A percentile compares a stretch with the other conserved stretches of the same genome.
Evolutionary conservation across 2,329 filamentous ascomycete genomes (phyloP).

Genomic region (Botryosphaeria dothidea): DNA sequence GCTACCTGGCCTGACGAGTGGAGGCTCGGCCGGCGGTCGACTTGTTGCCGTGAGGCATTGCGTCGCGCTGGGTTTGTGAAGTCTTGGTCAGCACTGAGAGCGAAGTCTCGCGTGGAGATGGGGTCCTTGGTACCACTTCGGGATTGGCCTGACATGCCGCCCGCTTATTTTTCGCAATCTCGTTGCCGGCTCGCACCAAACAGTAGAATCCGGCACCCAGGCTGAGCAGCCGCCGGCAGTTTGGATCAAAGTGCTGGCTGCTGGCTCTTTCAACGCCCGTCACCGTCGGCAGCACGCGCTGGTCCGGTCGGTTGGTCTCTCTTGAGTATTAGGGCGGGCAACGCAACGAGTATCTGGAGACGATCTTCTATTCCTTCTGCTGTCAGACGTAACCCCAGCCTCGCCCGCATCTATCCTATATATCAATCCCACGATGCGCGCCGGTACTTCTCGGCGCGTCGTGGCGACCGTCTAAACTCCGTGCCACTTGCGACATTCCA

Average conservation of each 20-base stretch:
- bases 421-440: not conserved
- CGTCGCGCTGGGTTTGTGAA: not conserved
- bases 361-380: not conserved
- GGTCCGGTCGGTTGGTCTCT: not conserved
- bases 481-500: not conserved
- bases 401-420: not conserved
- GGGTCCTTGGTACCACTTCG: not conserved
- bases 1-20: conserved; percentile 3
- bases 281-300: not conserved
- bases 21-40: not conserved
- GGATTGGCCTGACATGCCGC: conserved; percentile 8
- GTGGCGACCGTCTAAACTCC: conserved; percentile 1
- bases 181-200: not conserved
- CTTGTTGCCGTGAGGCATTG: not conserved
- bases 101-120: not conserved
- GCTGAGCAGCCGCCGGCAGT: not conserved
- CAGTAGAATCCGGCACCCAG: not conserved
- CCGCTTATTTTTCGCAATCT: not conserved
- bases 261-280: not conserved
- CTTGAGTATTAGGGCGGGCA: conserved; percentile 7
- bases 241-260: not conserved
- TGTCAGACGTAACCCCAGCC: not conserved
- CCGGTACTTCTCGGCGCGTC: not conserved
- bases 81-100: conserved; percentile 5
- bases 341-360: not conserved